Base-by-base conservation (phyloP, 2,329 filamentous ascomycete genomes). In the Beauveria medogensis region DNA sequence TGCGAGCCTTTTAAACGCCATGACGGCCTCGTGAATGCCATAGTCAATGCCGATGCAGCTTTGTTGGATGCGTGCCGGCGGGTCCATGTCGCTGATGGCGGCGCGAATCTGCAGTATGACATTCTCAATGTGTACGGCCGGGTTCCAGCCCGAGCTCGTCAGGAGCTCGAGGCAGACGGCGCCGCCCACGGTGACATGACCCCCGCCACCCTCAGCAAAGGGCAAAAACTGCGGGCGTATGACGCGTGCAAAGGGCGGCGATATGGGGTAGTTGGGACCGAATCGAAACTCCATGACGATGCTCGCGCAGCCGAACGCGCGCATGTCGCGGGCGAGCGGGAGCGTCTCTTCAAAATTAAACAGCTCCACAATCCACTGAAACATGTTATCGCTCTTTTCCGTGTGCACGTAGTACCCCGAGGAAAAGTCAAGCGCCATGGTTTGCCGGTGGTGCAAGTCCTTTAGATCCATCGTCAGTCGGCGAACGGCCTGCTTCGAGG, bases 361-460 rank as follows among this genome's bases (percentile, higher is more conserved):
- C 1, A 97, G 77, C 71, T 96, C 90, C 6, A 95, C 86, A 62
- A 96, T 91, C 92, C 92, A 96, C 68, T 95, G 91, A 68, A 94
- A 96, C 64, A 92, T 80, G 68, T 92, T 95, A 24, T 77, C 81
- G 43, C 92, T 77, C 55, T 83, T 81, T 6, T 77, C 74, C 53
- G 81, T 79, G 68, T 95, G 83, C 60, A 96, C 86, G 69, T 91
- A 91, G 91, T 92, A 96, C 18, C 92, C 92, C 0, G 95, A 80
- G 62, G 88, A 82, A 62, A 87, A 80, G 1, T 83, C 70, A 0
- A 84, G 81, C 1, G 80, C 84, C 12, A 71, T 75, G 1, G 81
- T 72, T 69, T 96, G 92, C 1, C 86, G 72, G 62, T 83, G 82
- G 40, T 89, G 74, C 0, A 92, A 76, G 9, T 79, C 78, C 59